phyloP scores from a whole-genome alignment of 192 early-diverging fungal species.

The Mortierella hygrophila region DNA sequence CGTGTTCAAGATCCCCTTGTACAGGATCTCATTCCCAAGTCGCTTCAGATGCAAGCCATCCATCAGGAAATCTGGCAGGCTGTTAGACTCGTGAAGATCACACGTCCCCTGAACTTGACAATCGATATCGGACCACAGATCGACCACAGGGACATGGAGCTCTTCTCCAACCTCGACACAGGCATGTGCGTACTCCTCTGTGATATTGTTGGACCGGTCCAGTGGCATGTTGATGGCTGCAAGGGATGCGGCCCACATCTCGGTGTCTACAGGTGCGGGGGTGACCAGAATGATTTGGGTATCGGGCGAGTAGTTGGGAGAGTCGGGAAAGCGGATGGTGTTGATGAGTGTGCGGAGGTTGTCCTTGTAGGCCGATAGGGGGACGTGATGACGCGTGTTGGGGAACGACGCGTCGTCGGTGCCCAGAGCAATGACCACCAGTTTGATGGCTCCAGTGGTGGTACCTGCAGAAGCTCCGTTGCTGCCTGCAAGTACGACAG shows the following conservation, averaged over 20 bases:
- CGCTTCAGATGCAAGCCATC: conserved; percentile 72
- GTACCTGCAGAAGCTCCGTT: background rate
- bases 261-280: conserved; percentile 79
- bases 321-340: conserved; percentile 65
- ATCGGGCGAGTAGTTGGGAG: conserved; percentile 69
- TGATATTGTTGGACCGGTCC: conserved; percentile 48
- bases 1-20: conserved; percentile 42
- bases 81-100: conserved; percentile 28
- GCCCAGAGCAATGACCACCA: conserved; percentile 85
- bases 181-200: conserved; percentile 67
- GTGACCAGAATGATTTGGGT: conserved; percentile 80
- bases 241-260: conserved; percentile 57
- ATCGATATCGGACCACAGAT: conserved; percentile 21
- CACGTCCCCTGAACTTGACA: conserved; percentile 29
- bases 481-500: conserved; percentile 1
- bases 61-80: conserved; percentile 52
- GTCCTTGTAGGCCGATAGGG: conserved; percentile 66
- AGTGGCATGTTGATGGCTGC: conserved; percentile 38
- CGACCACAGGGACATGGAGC: conserved; percentile 57
- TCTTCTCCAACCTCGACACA: conserved; percentile 61
- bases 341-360: conserved; percentile 73
- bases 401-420: conserved; percentile 82
- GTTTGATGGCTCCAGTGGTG: conserved; percentile 51
- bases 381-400: conserved; percentile 67
- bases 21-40: conserved; percentile 66